Conservation (phyloP, 2,329 filamentous ascomycete species). For the Neonectria coccinea region DNA sequence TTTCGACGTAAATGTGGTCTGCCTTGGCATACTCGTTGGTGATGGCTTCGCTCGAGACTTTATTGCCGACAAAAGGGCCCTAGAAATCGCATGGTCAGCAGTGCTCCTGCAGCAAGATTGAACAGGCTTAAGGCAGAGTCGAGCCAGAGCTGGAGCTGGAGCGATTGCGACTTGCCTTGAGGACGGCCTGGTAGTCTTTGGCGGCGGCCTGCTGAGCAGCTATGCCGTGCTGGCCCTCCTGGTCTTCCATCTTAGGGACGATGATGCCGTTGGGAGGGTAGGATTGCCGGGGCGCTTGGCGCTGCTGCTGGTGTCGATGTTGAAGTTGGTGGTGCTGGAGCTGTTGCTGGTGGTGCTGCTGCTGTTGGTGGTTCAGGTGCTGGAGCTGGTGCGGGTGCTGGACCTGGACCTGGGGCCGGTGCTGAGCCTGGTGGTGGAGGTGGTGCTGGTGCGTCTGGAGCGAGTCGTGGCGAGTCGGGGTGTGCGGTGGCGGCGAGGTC, state of each 20-base stretch:
- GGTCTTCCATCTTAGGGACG: slow-evolving; percentile 50
- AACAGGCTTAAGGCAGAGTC: slow-evolving; percentile 18
- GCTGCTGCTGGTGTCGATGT: slow-evolving; percentile 33
- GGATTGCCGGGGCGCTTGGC: slow-evolving; percentile 30
- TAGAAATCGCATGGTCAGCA: slow-evolving; percentile 54
- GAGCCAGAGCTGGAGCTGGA: background rate
- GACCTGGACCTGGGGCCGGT: slow-evolving; percentile 28
- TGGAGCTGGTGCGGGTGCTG: slow-evolving; percentile 31
- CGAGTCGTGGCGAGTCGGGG: slow-evolving; percentile 22
- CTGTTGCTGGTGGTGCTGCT: slow-evolving; percentile 29
- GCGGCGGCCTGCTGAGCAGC: slow-evolving; percentile 72
- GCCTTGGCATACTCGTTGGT: slow-evolving; percentile 89
- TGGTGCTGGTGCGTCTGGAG: slow-evolving; percentile 31
- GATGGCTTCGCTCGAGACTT: slow-evolving; percentile 81
- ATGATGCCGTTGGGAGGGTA: slow-evolving; percentile 26
- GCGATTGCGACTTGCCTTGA: slow-evolving; percentile 59
- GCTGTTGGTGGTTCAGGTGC: slow-evolving; percentile 29
- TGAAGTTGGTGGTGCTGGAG: slow-evolving; percentile 30
- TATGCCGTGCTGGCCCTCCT: slow-evolving; percentile 57
- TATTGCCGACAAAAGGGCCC: slow-evolving; percentile 86
- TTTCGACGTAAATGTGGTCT: slow-evolving; percentile 85
- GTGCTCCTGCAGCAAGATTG: background rate
- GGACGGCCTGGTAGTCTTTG: slow-evolving; percentile 67
- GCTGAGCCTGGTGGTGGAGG: slow-evolving; percentile 31
- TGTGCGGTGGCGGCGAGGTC: slow-evolving; percentile 33